Evolutionary conservation across 345 rosid species (phyloP), one percentile per base, ranked within the genome.

Genomic region (Dipteronia sinensis): DNA sequence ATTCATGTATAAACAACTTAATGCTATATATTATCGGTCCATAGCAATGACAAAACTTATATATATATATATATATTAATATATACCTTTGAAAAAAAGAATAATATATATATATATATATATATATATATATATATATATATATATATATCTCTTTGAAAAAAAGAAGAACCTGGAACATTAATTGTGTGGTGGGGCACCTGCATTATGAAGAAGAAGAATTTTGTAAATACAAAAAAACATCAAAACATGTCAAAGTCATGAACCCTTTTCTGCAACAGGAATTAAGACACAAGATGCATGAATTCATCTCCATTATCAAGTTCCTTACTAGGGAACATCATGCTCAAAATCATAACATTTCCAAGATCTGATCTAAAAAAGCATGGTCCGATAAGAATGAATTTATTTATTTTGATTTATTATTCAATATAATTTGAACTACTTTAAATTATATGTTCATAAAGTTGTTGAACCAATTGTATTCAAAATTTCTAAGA

Each of bases 321-420:
- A 78, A 78, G 76, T 46, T 65, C 58, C 81, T 76, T 51, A 38
- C 22, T 12, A 34, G 75, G 53, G 58, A 63, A 29, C 80, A 77
- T 51, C 10, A 71, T 20, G 3, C 55, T 38, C 69, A 62, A 70
- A 31, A 20, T 19, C n/a, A 53, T 53, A 53, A 53, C 58, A 12
- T 53, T 53, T 53, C 58, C 58, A 10, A 53, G n/a, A 6, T 53
- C 58, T 53, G 7, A 53, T 53, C 58, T 53, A 16, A 16, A 1
- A 16, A 53, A 16, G 5, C 7, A 6, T 16, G 58, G 58, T 16
- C n/a, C 0, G n/a, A 53, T 53, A 53, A 16, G n/a, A 53, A 53
- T 3, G 17, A 53, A 53, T 34, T 4, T 34, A 34, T 34, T 34
- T 34, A 34, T 34, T 29, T 29, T 29, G 31, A 29, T 29, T 29